These are phyloP conservation scores for Colletotrichum liriopes DNA, from an alignment of 2,329 filamentous ascomycete species.

Conservation along the genomic window DNA sequence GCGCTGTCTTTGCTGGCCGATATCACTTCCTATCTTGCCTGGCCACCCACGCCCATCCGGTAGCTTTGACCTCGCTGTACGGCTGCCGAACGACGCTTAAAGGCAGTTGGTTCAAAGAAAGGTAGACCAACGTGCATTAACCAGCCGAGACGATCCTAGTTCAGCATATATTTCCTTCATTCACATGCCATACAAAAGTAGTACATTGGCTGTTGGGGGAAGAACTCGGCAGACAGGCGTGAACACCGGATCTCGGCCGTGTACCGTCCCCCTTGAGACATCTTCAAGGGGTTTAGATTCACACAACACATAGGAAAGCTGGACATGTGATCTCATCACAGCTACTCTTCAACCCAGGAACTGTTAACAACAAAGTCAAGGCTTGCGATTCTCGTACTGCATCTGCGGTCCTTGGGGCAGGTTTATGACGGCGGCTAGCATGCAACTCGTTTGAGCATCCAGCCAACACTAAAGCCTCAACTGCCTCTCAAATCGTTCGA, in stretches of 20 bases:
- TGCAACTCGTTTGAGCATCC: background rate
- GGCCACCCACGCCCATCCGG: background rate
- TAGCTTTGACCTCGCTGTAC: background rate
- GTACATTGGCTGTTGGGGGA: background rate
- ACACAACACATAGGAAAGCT: background rate
- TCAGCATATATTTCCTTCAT: background rate
- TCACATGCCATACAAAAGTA: background rate
- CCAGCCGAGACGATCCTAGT: background rate
- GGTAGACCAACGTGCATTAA: background rate
- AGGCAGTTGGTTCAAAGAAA: background rate
- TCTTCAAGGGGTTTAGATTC: background rate
- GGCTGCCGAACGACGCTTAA: background rate
- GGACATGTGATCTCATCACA: background rate
- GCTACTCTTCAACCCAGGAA: too few relatives aligned
- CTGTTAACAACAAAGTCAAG: too few relatives aligned
- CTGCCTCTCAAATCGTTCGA: background rate
- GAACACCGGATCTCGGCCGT: too few relatives aligned
- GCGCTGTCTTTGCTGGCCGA: constrained; percentile 4
- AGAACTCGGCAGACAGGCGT: too few relatives aligned
- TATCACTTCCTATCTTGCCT: constrained; percentile 3
- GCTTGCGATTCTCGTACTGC: background rate
- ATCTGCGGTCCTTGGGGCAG: too few relatives aligned
- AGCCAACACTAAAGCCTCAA: background rate
- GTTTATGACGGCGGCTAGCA: background rate
- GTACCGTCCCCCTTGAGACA: too few relatives aligned